These are phyloP conservation scores for Oryza glumipatula DNA, from an alignment of 176 grass and related monocot species.

Conservation along the genomic window DNA sequence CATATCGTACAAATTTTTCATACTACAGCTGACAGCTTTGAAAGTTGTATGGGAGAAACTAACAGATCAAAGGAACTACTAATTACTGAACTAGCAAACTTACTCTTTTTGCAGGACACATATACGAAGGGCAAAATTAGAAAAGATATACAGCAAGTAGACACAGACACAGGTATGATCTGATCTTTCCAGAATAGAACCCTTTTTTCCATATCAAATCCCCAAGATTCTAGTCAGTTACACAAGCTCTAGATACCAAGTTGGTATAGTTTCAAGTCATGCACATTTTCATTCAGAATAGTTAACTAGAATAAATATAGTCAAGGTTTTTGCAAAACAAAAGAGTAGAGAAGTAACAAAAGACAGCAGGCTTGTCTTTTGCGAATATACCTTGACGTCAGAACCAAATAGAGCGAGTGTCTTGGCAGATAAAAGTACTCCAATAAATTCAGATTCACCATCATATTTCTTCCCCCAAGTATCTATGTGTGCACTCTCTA, in stretches of 20 bases:
- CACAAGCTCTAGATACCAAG: too few species aligned
- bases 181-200: not conserved
- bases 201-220: not conserved
- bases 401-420: not conserved
- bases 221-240: not conserved
- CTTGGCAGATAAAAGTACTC: too few species aligned
- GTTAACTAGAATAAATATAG: too few species aligned
- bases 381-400: slow-evolving; percentile 11
- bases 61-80: slow-evolving; percentile 3
- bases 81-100: too few species aligned
- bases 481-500: slow-evolving; percentile 39
- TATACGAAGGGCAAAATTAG: too few species aligned
- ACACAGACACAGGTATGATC: too few species aligned
- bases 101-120: too few species aligned
- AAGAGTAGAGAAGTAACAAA: slow-evolving; percentile 6
- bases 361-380: not conserved
- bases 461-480: not conserved
- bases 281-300: too few species aligned
- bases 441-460: slow-evolving; percentile 15
- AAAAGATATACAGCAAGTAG: too few species aligned
- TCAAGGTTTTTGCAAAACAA: not conserved
- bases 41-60: not conserved
- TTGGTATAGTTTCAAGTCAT: too few species aligned
- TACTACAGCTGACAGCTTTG: not conserved
- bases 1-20: not conserved